Percentiles rank a stretch among this genome's conserved stretches.
phyloP scores from a whole-genome alignment of 2,329 filamentous ascomycete species.

The Cytospora piceicola region DNA sequence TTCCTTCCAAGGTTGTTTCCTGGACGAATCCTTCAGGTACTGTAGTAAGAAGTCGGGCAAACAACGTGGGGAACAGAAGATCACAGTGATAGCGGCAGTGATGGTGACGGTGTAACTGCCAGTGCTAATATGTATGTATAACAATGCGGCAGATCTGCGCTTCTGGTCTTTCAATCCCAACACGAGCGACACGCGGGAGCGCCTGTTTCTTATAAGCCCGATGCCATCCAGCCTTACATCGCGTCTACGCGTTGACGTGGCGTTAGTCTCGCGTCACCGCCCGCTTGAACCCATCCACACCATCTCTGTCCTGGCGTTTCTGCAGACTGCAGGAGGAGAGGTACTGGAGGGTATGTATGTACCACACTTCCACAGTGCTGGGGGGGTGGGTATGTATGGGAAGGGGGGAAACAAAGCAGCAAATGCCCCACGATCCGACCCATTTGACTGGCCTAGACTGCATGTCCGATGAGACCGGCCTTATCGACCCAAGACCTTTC shows the following conservation, averaged over 20 bases:
- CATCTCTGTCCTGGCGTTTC: conserved; percentile 9
- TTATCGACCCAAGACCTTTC: conserved; percentile 7
- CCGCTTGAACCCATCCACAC: conserved; percentile 10
- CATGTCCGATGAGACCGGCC: conserved; percentile 29
- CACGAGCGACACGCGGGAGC: conserved; percentile 16
- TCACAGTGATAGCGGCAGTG: too few relatives aligned
- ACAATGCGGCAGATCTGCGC: conserved; percentile 18
- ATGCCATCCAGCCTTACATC: conserved; percentile 22
- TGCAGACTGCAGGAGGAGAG: neutral
- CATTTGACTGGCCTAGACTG: conserved; percentile 30
- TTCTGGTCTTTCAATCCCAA: conserved; percentile 1
- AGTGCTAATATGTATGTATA: too few relatives aligned
- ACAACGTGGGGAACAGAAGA: too few relatives aligned
- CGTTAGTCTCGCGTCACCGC: conserved; percentile 22
- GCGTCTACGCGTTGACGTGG: conserved; percentile 30
- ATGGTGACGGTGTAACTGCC: too few relatives aligned
- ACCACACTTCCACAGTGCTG: neutral
- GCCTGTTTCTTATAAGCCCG: conserved; percentile 22
- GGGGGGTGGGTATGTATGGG: neutral
- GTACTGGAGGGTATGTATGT: too few relatives aligned
- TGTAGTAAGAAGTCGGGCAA: too few relatives aligned
- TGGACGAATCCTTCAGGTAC: too few relatives aligned
- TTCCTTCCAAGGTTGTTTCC: neutral
- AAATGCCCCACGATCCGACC: conserved; percentile 9
- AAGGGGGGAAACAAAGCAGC: conserved; percentile 12